Base-by-base conservation (phyloP, 2,329 filamentous ascomycete genomes). In the Botryotinia convoluta region DNA sequence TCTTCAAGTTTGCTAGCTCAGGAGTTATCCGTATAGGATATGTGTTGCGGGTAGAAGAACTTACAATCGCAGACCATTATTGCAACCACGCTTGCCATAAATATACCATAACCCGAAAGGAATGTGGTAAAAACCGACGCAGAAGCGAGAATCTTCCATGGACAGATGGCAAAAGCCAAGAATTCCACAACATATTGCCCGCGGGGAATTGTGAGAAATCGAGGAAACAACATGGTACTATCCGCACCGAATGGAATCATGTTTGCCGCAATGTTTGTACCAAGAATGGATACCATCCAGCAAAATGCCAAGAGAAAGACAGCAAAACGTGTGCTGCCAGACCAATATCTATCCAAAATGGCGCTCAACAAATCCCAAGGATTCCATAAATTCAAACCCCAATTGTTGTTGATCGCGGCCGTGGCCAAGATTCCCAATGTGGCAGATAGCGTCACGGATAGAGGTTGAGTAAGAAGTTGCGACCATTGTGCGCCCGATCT, bases 91-190 rank as follows among this genome's bases (percentile, higher is more conserved):
- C 88, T 87, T 0, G 87, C 88, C 22, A 90, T 82, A 79, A 91
- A 90, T 29, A 90, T 83, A 1, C 86, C 86, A 79, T 91, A 90
- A 0, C 89, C 90, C 60, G 86, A 84, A 84, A 93, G 90, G 81
- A 92, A 92, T 63, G 87, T 86, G 10, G 90, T 82, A 74, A 91
- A 88, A 1, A 85, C 87, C 2, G 82, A 80, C 4, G 89, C 89
- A 0, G 86, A 88, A 62, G 81, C 83, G 26, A 91, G 82, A 74
- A 92, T 91, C 81, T 90, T 90, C 90, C 89, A 91, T 1, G 89
- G 89, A 10, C 89, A 87, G 26, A 85, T 84, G 85, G 88, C 90
- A 48, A 86, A 86, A 0, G 80, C 82, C 26, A 89, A 80, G 12
- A 89, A 74, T 7, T 86, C 86, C 9, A 86, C 85, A 32, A 89